Percentiles rank a stretch among this genome's conserved stretches.
phyloP scores from a whole-genome alignment of 2,329 filamentous ascomycete genomes.

The Neobulgaria alba region DNA sequence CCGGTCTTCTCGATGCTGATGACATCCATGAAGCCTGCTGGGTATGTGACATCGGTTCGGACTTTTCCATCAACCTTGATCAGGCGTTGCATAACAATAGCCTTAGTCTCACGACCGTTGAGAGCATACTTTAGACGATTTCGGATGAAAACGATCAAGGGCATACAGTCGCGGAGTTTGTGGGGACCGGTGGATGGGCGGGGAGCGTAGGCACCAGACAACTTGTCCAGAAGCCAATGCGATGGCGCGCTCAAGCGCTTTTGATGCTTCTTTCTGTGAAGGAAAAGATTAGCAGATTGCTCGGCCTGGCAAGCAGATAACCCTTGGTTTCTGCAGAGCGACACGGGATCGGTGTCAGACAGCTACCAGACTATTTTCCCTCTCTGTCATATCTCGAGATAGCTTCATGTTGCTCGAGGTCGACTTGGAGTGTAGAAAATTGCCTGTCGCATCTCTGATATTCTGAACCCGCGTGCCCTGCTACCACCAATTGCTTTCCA shows the following conservation, averaged over 20 bases:
- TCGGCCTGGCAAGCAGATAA: too few relatives aligned
- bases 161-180: conserved; percentile 99
- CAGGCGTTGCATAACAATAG: conserved; percentile 98
- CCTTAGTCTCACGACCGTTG: conserved; percentile 94
- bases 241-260: conserved; percentile 98
- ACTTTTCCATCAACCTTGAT: conserved; percentile 99
- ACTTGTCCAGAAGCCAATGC: conserved; percentile 99
- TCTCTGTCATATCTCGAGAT: too few relatives aligned
- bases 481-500: too few relatives aligned
- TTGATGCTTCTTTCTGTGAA: conserved; percentile 90
- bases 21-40: conserved; percentile 98
- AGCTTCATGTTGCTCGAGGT: background rate
- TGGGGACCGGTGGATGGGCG: conserved; percentile 78
- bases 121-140: conserved; percentile 98
- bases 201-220: conserved; percentile 81
- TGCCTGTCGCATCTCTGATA: background rate
- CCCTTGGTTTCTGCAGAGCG: too few relatives aligned
- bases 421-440: background rate
- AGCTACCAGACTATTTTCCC: too few relatives aligned
- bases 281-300: conserved; percentile 13
- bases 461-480: conserved; percentile 1
- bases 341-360: too few relatives aligned
- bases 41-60: conserved; percentile 97
- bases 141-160: conserved; percentile 96
- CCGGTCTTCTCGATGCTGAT: conserved; percentile 99